phyloP scores from a whole-genome alignment of 768 basidiomycete genomes.

The Lactarius hatsudake region DNA sequence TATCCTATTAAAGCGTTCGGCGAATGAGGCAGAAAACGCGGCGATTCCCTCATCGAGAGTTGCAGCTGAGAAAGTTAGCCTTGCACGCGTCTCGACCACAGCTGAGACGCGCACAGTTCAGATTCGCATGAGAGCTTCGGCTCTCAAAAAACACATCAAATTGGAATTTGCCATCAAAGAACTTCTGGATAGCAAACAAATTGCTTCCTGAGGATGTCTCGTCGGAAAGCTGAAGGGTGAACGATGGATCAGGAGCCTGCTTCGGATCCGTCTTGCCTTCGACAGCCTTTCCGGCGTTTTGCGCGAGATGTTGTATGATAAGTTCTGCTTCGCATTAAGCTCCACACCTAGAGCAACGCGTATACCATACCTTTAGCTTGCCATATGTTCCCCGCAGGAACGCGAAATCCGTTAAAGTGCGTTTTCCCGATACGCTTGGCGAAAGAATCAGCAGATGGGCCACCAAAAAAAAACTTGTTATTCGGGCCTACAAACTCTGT shows the following conservation, averaged over 20 bases:
- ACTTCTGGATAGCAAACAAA: constrained; percentile 84
- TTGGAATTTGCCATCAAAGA: constrained; percentile 78
- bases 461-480: constrained; percentile 53
- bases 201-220: constrained; percentile 71
- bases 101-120: constrained; percentile 52
- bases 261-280: constrained; percentile 49
- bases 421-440: constrained; percentile 63
- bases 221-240: constrained; percentile 72
- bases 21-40: constrained; percentile 58
- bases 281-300: constrained; percentile 53
- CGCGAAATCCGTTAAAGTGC: constrained; percentile 61
- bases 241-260: constrained; percentile 75
- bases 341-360: constrained; percentile 1
- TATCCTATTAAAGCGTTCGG: constrained; percentile 59
- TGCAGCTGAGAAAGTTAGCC: constrained; percentile 43
- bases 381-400: constrained; percentile 71
- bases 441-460: constrained; percentile 58
- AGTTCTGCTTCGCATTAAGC: constrained; percentile 44
- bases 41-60: constrained; percentile 68
- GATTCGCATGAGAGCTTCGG: constrained; percentile 57
- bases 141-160: constrained; percentile 91
- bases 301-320: constrained; percentile 58
- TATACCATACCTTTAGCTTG: constrained; percentile 64
- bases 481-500: constrained; percentile 45
- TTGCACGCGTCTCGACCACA: background rate